Percentiles rank a stretch among this genome's conserved stretches.
These are phyloP conservation scores for Rhodamnia argentea DNA, from an alignment of 345 rosid species.

Conservation along the genomic window DNA sequence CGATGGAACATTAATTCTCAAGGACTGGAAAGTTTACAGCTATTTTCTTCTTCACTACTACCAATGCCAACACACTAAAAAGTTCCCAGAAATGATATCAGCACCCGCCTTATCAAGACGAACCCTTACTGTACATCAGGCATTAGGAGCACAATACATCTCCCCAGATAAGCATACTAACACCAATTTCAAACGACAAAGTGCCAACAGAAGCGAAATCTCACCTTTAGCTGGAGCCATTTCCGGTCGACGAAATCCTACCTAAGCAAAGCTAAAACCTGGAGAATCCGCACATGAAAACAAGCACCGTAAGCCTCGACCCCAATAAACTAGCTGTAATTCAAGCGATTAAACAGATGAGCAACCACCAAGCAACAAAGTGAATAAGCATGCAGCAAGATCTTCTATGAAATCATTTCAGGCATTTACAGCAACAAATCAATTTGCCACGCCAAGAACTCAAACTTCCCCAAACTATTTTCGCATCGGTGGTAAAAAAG, in stretches of 20 bases:
- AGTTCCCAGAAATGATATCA: background rate
- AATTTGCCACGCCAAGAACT: background rate
- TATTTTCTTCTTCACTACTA: background rate
- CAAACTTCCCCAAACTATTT: background rate
- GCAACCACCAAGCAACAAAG: background rate
- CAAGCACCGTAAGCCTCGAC: background rate
- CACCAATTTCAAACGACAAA: background rate
- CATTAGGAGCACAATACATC: background rate
- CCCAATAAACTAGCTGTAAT: background rate
- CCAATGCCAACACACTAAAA: background rate
- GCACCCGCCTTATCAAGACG: background rate
- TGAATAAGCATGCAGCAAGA: background rate
- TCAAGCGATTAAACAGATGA: background rate
- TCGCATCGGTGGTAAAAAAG: accelerated
- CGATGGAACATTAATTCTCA: background rate
- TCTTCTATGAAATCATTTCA: background rate
- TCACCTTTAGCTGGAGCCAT: background rate
- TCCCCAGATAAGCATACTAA: background rate
- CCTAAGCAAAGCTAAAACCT: background rate
- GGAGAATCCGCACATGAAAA: background rate
- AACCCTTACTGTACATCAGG: background rate
- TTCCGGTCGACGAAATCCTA: background rate
- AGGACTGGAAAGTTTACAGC: background rate
- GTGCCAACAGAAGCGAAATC: background rate
- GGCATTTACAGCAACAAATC: background rate